Evolutionary conservation across 495 filamentous ascomycete genomes (phyloP).

Genomic region (Monascus purpureus): DNA sequence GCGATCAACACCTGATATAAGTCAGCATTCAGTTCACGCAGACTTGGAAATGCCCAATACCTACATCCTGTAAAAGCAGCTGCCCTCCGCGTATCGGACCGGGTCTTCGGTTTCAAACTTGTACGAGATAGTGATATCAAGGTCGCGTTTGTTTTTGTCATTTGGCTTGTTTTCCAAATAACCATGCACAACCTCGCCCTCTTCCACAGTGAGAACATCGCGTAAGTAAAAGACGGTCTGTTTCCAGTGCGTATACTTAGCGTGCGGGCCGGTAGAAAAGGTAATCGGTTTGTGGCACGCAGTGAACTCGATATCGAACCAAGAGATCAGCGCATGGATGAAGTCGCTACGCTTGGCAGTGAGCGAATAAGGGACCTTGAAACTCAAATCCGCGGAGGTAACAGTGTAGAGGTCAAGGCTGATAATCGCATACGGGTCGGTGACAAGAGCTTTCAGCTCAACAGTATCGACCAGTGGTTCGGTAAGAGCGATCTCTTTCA

Average conservation of each 20-base stretch:
- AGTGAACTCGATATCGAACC: conserved; percentile 98
- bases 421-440: conserved; percentile 62
- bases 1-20: conserved; percentile 32
- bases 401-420: conserved; percentile 75
- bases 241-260: conserved; percentile 92
- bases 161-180: conserved; percentile 74
- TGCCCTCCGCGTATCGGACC: conserved; percentile 50
- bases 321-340: conserved; percentile 88
- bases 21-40: conserved; percentile 12
- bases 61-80: conserved; percentile 83
- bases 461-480: conserved; percentile 76
- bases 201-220: conserved; percentile 72
- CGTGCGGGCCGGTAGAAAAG: conserved; percentile 79
- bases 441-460: conserved; percentile 64
- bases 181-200: conserved; percentile 59
- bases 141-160: conserved; percentile 81
- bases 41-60: conserved; percentile 4
- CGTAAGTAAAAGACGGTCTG: conserved; percentile 85
- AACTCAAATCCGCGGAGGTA: conserved; percentile 57
- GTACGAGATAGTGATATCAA: conserved; percentile 85
- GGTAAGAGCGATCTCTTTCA: conserved; percentile 70
- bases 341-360: conserved; percentile 68
- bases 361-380: conserved; percentile 58
- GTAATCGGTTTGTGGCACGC: conserved; percentile 78
- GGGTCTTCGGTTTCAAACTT: conserved; percentile 60